phyloP scores from a whole-genome alignment of 306 rosid species.

The Trifolium dubium region DNA sequence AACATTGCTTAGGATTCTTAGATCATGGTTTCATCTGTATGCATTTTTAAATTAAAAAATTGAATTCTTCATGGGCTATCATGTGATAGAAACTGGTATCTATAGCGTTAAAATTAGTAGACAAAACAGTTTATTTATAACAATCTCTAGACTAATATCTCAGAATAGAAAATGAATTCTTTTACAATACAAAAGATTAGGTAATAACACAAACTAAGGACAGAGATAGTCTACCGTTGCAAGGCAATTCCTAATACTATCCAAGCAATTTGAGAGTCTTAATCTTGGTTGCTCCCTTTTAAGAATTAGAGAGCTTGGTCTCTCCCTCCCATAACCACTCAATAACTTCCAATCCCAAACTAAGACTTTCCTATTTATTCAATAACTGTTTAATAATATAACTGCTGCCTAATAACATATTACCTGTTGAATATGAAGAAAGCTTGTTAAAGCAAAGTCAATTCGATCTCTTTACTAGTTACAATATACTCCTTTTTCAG shows the following conservation, averaged over 20 bases:
- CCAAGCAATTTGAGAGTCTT: neutral
- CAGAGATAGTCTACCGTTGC: neutral
- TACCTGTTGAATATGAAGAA: constrained; percentile 21
- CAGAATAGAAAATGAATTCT: neutral
- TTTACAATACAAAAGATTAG: neutral
- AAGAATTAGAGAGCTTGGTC: neutral
- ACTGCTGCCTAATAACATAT: neutral
- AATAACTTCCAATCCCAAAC: neutral
- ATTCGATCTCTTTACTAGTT: constrained; percentile 26
- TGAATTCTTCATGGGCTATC: constrained; percentile 23
- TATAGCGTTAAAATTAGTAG: neutral
- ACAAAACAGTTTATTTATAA: neutral
- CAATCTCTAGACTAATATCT: neutral
- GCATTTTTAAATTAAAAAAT: constrained; percentile 23
- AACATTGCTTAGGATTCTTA: constrained; percentile 15
- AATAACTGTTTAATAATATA: neutral
- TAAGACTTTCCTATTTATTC: neutral
- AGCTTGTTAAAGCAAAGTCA: constrained; percentile 10
- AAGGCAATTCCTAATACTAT: neutral
- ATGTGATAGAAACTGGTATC: neutral
- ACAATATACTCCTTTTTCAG: constrained; percentile 55
- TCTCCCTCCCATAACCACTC: neutral
- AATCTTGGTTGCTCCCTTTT: neutral
- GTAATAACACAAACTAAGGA: neutral
- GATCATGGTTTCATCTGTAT: constrained; percentile 28